A percentile compares a stretch with the other conserved stretches of the same genome.
These are phyloP conservation scores for Sedum album DNA, from an alignment of 164 flowering plant species.

Conservation along the genomic window DNA sequence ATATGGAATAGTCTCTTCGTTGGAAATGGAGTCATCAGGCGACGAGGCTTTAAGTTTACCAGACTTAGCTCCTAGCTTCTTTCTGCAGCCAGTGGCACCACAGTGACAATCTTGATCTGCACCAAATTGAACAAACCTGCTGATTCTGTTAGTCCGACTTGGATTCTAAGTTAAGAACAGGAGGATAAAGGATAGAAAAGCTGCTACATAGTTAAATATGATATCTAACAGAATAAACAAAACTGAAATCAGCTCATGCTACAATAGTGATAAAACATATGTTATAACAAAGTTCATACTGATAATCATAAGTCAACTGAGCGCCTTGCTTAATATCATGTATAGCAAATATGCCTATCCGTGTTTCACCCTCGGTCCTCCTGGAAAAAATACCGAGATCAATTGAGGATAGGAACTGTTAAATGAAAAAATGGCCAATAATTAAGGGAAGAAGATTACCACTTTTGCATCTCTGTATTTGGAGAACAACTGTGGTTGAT, in stretches of 20 bases:
- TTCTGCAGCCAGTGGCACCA: conserved; percentile 76
- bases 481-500: conserved; percentile 97
- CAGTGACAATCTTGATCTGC: conserved; percentile 98
- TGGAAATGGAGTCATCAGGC: conserved; percentile 59
- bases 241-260: not conserved
- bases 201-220: not conserved
- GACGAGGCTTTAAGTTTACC: conserved; percentile 61
- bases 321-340: conserved; percentile 78
- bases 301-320: conserved; percentile 93
- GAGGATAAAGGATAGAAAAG: not conserved
- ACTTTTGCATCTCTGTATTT: conserved; percentile 99
- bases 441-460: conserved; percentile 32
- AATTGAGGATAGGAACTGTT: conserved; percentile 6
- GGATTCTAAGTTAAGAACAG: not conserved
- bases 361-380: conserved; percentile 92
- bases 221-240: not conserved
- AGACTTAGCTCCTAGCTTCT: conserved; percentile 79
- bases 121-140: conserved; percentile 99
- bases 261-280: not conserved
- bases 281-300: conserved; percentile 39
- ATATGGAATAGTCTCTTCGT: conserved; percentile 31
- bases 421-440: conserved; percentile 5
- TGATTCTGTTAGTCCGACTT: conserved; percentile 29
- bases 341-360: conserved; percentile 95
- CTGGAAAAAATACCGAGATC: conserved; percentile 24